Base-by-base conservation (phyloP, 2,329 filamentous ascomycete genomes). In the Pezizomycotina sp. region DNA sequence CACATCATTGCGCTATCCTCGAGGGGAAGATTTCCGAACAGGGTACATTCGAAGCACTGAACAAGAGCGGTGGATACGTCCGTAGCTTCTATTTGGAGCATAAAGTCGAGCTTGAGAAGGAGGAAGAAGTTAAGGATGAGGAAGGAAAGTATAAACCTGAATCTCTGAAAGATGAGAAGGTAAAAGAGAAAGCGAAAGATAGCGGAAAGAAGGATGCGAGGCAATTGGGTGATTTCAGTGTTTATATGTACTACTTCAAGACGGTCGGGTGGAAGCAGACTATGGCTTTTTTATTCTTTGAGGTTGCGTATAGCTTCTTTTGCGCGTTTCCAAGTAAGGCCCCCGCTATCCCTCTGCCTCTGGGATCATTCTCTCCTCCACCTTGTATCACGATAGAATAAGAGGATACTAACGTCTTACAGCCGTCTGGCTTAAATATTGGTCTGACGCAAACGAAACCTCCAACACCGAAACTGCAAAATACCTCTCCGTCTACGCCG, bases 381-480 rank as follows among this genome's bases (percentile, higher is more conserved):
- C n/a, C n/a, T n/a, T n/a, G n/a, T n/a, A n/a, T n/a, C n/a, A n/a
- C n/a, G n/a, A n/a, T n/a, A n/a, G n/a, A n/a, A n/a, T n/a, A n/a
- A n/a, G n/a, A n/a, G n/a, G n/a, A n/a, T n/a, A n/a, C 31, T 4
- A 51, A 56, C n/a, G 57, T 51, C 1, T 41, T 58, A 6, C 53
- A 60, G 0, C 55, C 55, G 14, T 58, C 27, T 62, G 58, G 56
- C 36, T 62, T 0, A 56, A 59, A 31, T 46, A 51, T 31, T 62
- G 60, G 55, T 53, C 60, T 7, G 36, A 38, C 2, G 38, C 20
- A 2, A 41, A 37, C 1, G 31, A 48, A 14, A 48, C 51, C 0
- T 12, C 40, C 8, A 34, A 45, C 4, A 56, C 53, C 30, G 58
- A 57, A 16, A 31, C 58, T 3, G 54, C 56, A 4, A 51, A 58